Evolutionary conservation across 2,329 filamentous ascomycete genomes (phyloP).

Genomic region (Clonostachys chloroleuca): DNA sequence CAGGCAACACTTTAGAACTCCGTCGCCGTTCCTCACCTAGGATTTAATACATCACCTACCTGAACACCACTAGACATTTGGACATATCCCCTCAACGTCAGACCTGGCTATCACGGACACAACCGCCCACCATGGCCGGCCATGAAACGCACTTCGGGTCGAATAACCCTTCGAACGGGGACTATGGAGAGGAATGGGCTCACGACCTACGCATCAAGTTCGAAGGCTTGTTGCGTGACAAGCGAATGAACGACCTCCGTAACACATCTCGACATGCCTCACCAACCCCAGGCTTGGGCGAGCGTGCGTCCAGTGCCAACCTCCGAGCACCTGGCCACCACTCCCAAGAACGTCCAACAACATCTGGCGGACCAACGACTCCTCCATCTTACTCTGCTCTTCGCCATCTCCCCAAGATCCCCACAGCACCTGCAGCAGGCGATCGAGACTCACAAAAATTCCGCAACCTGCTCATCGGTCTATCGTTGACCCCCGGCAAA

Average conservation of each 20-base stretch:
- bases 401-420: slow-evolving; percentile 51
- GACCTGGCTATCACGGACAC: background rate
- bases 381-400: slow-evolving; percentile 43
- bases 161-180: slow-evolving; percentile 19
- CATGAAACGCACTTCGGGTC: slow-evolving; percentile 25
- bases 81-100: background rate
- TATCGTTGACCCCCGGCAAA: slow-evolving; percentile 84
- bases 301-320: slow-evolving; percentile 45
- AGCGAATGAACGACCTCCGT: slow-evolving; percentile 76
- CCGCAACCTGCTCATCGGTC: slow-evolving; percentile 74
- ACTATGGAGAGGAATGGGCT: slow-evolving; percentile 70
- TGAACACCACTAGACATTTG: background rate
- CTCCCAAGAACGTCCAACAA: slow-evolving; percentile 37
- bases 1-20: background rate
- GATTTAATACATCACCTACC: background rate
- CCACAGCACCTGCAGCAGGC: slow-evolving; percentile 63
- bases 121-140: slow-evolving; percentile 26
- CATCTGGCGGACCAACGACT: slow-evolving; percentile 34
- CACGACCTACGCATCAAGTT: slow-evolving; percentile 78
- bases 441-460: slow-evolving; percentile 71
- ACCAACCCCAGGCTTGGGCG: slow-evolving; percentile 50
- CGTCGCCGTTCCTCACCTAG: background rate
- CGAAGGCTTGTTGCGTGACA: slow-evolving; percentile 80
- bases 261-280: slow-evolving; percentile 50
- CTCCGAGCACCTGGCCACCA: slow-evolving; percentile 32